Base-by-base conservation (phyloP, 441 rosid species). In the Eruca vesicaria region DNA sequence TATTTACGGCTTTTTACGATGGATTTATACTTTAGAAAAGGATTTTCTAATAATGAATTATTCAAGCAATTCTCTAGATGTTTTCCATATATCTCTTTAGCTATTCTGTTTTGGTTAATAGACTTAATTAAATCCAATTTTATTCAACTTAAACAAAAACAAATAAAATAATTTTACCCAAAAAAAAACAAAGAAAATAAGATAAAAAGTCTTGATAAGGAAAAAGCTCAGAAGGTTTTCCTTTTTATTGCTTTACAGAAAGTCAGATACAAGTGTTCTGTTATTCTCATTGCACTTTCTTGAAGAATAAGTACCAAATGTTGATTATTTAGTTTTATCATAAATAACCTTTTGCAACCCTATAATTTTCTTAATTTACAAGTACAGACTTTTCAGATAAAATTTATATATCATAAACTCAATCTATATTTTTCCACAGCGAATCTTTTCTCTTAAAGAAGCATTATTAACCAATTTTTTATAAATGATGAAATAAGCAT, bases 211-310 rank as follows among this genome's bases (percentile, higher is more conserved):
- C 23, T 58, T 57, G 20, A 45, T 15, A 31, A 43, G 16, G 12
- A 19, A 19, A 53, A 68, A 53, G 52, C 14, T 38, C 7, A 12
- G 18, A 36, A 50, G 43, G 16, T 7, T 29, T 15, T 11, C 2
- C 0, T 28, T 57, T 56, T 36, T 1, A 16, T 26, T 31, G 60
- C 72, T 71, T 65, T 70, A 71, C 63, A 6, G 10, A 71, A 77
- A 57, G 76, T 36, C 0, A 65, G 57, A 65, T 65, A 70, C 75
- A 76, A 76, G 67, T 70, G 66, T 57, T 63, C 38, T 45, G 14
- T 32, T 56, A 28, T 65, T 70, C 72, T 45, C 50, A 56, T 32
- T 55, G 31, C 66, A 48, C 20, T 48, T 48, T 48, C 55, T 48
- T 5, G 41, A 45, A 48, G 80, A 64, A 70, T 64, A 69, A 56